Conservation (phyloP, 805 yeast genomes). For the Lipomyces orientalis region DNA sequence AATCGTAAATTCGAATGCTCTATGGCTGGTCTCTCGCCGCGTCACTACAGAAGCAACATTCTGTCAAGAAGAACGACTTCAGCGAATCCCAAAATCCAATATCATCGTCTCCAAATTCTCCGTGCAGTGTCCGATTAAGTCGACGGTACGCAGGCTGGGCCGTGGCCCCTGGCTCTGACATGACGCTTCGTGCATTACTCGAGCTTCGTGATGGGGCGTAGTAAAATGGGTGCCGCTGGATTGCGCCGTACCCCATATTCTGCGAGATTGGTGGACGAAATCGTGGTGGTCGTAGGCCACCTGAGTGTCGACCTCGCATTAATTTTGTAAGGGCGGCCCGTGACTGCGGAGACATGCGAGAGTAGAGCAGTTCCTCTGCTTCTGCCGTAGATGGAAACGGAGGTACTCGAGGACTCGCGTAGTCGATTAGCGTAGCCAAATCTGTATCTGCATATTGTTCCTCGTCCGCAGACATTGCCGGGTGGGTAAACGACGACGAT, state of each 20-base stretch:
- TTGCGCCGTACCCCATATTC: constrained; percentile 38
- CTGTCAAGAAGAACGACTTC: constrained; percentile 26
- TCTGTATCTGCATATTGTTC: constrained; percentile 19
- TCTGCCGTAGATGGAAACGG: constrained; percentile 37
- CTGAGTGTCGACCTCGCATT: constrained; percentile 32
- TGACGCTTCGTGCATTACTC: constrained; percentile 19
- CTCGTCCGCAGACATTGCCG: constrained; percentile 21
- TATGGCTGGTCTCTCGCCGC: neutral
- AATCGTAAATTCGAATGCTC: neutral
- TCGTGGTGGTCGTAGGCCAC: constrained; percentile 32
- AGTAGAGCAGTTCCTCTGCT: constrained; percentile 35
- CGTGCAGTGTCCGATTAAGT: constrained; percentile 6
- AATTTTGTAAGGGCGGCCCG: constrained; percentile 35
- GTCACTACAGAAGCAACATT: constrained; percentile 31
- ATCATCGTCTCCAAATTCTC: constrained; percentile 29
- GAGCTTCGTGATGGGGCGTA: constrained; percentile 20
- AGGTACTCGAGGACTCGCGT: constrained; percentile 36
- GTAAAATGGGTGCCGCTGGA: constrained; percentile 36
- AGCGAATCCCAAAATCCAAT: constrained; percentile 32
- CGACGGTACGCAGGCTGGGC: constrained; percentile 22
- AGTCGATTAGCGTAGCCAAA: constrained; percentile 32
- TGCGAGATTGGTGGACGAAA: constrained; percentile 38
- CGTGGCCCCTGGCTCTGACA: constrained; percentile 22
- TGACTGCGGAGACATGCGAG: constrained; percentile 37
- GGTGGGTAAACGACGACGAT: constrained; percentile 1